A percentile compares a stretch with the other conserved stretches of the same genome.
phyloP scores from a whole-genome alignment of 2,329 filamentous ascomycete species.

The Scortechinia acanthostroma region DNA sequence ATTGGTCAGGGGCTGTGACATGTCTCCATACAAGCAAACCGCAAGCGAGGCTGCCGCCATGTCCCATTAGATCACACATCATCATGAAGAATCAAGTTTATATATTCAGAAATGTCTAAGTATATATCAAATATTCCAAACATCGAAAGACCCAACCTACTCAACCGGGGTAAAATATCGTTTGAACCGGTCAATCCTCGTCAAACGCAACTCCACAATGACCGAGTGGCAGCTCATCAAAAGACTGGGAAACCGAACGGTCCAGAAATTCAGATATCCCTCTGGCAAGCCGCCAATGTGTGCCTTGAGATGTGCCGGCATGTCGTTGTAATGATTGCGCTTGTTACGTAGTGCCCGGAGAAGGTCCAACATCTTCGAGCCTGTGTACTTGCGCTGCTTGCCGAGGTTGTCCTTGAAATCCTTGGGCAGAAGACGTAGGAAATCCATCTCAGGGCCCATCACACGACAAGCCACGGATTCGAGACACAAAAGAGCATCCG shows the following conservation, averaged over 20 bases:
- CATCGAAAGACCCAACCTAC: too few relatives aligned
- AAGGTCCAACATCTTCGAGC: slow-evolving; percentile 74
- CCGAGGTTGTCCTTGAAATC: slow-evolving; percentile 84
- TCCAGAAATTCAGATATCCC: slow-evolving; percentile 81
- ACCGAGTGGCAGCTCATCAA: slow-evolving; percentile 74
- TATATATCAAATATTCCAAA: too few relatives aligned
- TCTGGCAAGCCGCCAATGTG: slow-evolving; percentile 68
- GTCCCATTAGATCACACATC: too few relatives aligned
- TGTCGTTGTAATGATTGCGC: slow-evolving; percentile 95
- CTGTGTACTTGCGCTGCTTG: slow-evolving; percentile 92
- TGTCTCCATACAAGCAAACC: too few relatives aligned
- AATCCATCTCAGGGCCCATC: slow-evolving; percentile 56
- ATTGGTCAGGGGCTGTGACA: too few relatives aligned
- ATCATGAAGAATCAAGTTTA: too few relatives aligned
- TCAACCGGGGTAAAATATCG: slow-evolving; percentile 57
- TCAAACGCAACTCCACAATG: slow-evolving; percentile 58
- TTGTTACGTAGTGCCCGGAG: slow-evolving; percentile 88
- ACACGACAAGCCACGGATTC: slow-evolving; percentile 43
- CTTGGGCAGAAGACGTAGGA: slow-evolving; percentile 68
- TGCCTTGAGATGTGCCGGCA: slow-evolving; percentile 70
- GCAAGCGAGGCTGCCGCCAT: too few relatives aligned
- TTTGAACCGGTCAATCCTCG: slow-evolving; percentile 58
- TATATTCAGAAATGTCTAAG: too few relatives aligned
- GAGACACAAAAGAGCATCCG: slow-evolving; percentile 52
- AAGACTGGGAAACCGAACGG: slow-evolving; percentile 68